Evolutionary conservation across 1,284 basidiomycete genomes (phyloP).

Genomic region (Peniophora sp.): DNA sequence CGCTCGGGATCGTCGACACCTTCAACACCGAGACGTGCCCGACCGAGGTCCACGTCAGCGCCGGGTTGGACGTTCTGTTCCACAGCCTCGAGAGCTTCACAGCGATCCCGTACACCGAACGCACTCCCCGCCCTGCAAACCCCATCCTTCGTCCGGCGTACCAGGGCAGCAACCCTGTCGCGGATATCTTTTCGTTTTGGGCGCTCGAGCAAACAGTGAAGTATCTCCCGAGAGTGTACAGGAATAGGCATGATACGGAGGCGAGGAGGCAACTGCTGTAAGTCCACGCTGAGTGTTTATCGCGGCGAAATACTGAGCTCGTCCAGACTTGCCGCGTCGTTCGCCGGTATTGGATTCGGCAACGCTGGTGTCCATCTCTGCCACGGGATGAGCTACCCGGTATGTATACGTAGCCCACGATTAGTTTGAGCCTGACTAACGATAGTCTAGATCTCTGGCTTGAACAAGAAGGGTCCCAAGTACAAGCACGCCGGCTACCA

Average conservation of each 20-base stretch:
- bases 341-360: slow-evolving; percentile 94
- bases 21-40: slow-evolving; percentile 61
- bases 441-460: slow-evolving; percentile 74
- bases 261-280: slow-evolving; percentile 90
- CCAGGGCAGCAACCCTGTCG: slow-evolving; percentile 94
- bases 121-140: slow-evolving; percentile 83
- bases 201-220: slow-evolving; percentile 87
- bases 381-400: slow-evolving; percentile 81
- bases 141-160: slow-evolving; percentile 90
- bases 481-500: slow-evolving; percentile 84
- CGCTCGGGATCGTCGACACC: slow-evolving; percentile 79
- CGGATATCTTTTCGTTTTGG: slow-evolving; percentile 95
- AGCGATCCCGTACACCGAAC: slow-evolving; percentile 86
- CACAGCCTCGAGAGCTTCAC: slow-evolving; percentile 93
- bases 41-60: slow-evolving; percentile 81
- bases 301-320: neutral
- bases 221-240: slow-evolving; percentile 83
- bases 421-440: slow-evolving; percentile 2
- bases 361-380: slow-evolving; percentile 92
- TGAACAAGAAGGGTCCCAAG: slow-evolving; percentile 90
- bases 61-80: slow-evolving; percentile 91
- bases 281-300: slow-evolving; percentile 18
- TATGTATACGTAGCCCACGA: slow-evolving; percentile 23
- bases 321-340: slow-evolving; percentile 75
- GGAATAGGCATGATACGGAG: slow-evolving; percentile 73